Conservation (phyloP, 441 rosid species). For the Croton setiger region DNA sequence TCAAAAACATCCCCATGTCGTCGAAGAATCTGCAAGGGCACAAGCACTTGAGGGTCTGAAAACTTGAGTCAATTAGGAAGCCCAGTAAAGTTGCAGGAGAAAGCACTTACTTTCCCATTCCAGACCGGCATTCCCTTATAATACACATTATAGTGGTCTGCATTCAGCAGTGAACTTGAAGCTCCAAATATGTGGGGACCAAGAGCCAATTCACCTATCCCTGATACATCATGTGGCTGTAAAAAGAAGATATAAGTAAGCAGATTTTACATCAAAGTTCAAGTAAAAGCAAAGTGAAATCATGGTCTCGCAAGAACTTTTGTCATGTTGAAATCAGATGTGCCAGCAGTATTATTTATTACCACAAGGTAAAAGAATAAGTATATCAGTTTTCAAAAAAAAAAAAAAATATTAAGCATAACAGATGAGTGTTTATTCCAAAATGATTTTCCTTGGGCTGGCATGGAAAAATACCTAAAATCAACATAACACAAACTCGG, state of each 20-base stretch:
- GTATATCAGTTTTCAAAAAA: neutral
- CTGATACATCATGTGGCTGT: slow-evolving; percentile 58
- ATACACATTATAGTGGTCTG: slow-evolving; percentile 69
- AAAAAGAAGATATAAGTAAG: slow-evolving; percentile 14
- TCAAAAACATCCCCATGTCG: slow-evolving; percentile 95
- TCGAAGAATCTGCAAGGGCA: slow-evolving; percentile 54
- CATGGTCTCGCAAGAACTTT: neutral
- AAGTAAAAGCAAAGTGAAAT: neutral
- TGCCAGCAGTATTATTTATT: neutral
- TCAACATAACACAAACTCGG: neutral
- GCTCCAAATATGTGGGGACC: slow-evolving; percentile 79
- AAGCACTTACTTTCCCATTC: slow-evolving; percentile 58
- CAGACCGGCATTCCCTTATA: slow-evolving; percentile 77
- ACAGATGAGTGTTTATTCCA: neutral
- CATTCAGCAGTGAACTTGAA: slow-evolving; percentile 72
- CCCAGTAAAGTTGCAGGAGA: slow-evolving; percentile 3
- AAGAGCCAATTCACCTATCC: slow-evolving; percentile 88
- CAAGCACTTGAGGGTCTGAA: neutral
- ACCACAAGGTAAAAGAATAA: neutral
- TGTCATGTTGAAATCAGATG: neutral
- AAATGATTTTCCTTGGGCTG: neutral
- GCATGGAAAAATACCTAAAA: neutral
- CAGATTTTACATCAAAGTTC: neutral
- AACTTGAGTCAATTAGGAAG: slow-evolving; percentile 1
- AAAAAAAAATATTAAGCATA: neutral